Evolutionary conservation across 2,329 filamentous ascomycete species (phyloP).

Genomic region (Macrophomina phaseolina): DNA sequence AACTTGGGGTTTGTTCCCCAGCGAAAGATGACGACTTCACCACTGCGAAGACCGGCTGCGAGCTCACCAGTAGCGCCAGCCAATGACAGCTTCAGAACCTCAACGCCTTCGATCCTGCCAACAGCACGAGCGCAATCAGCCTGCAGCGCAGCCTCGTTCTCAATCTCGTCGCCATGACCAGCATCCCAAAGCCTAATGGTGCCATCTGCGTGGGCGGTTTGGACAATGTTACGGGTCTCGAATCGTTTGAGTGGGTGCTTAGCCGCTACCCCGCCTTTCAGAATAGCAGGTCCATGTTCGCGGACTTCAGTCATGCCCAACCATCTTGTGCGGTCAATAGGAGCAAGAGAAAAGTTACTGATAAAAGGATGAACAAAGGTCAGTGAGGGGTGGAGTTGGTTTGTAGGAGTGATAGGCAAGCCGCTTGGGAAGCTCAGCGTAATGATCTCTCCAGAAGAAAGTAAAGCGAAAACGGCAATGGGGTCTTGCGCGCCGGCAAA

Average conservation of each 20-base stretch:
- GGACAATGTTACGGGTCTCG: conserved; percentile 82
- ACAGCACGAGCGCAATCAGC: conserved; percentile 85
- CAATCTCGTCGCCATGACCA: conserved; percentile 89
- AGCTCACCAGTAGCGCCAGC: conserved; percentile 83
- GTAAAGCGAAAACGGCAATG: conserved; percentile 77
- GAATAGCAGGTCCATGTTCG: conserved; percentile 75
- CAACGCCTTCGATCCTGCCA: conserved; percentile 76
- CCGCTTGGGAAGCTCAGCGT: conserved; percentile 93
- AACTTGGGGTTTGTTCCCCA: conserved; percentile 82
- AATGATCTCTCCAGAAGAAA: conserved; percentile 86
- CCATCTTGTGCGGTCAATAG: conserved; percentile 81
- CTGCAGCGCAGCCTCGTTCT: conserved; percentile 82
- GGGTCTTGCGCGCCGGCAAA: conserved; percentile 90
- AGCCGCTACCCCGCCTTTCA: conserved; percentile 79
- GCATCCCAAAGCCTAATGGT: conserved; percentile 93
- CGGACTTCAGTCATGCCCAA: conserved; percentile 87
- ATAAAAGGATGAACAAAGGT: conserved; percentile 91
- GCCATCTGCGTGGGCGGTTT: conserved; percentile 88
- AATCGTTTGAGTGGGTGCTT: conserved; percentile 74
- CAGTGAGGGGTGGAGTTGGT: conserved; percentile 86
- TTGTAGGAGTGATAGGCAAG: conserved; percentile 87
- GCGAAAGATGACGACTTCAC: conserved; percentile 85
- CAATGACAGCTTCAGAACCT: conserved; percentile 80
- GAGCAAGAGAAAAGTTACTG: conserved; percentile 72
- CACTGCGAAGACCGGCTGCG: conserved; percentile 77